Base-by-base conservation (phyloP, 1,284 basidiomycete genomes). In the Ustilago crameri region DNA sequence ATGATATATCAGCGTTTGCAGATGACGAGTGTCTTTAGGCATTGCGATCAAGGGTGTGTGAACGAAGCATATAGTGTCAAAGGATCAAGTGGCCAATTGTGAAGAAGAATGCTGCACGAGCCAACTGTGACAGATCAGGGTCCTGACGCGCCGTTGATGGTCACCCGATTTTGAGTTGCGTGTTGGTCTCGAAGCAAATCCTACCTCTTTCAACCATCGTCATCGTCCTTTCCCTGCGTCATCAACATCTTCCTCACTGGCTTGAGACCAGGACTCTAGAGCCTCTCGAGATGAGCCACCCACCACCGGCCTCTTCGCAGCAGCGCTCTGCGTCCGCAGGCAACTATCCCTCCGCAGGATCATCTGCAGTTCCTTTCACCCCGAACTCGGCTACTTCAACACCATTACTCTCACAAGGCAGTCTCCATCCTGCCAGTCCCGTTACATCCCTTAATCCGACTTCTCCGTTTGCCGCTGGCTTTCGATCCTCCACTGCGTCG, bases 311-410 rank as follows among this genome's bases (percentile, higher is more conserved):
- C n/a, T 37, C 22, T n/a, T 67, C 64, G 46, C 64, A 67, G 53
- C 57, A 57, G n/a, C 64, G 58, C 17, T 67, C 64, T 26, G 53
- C 49, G 20, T 61, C 64, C 17, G 64, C 64, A 3, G 64, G 64
- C 57, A 61, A 67, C 47, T 56, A 67, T n/a, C 58, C 64, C 18
- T 56, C 23, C 7, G 22, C 44, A 15, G 44, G 46, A 17, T 53
- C 58, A 2, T 53, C 58, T 3, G 46, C 57, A 3, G 32, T 42
- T 20, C 40, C 57, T 22, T 45, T 48, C 20, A 22, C 49, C 8
- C 51, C 64, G 5, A 23, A 27, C 22, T 67, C 64, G 2, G 46
- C 49, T 15, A 61, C 53, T 15, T 30, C 57, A 0, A 67, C 64
- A 5, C 64, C 64, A 20, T 27, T 61, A 17, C 45, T 67, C 3